phyloP scores from a whole-genome alignment of 1,284 basidiomycete species.

The Rhodotorula sp. region DNA sequence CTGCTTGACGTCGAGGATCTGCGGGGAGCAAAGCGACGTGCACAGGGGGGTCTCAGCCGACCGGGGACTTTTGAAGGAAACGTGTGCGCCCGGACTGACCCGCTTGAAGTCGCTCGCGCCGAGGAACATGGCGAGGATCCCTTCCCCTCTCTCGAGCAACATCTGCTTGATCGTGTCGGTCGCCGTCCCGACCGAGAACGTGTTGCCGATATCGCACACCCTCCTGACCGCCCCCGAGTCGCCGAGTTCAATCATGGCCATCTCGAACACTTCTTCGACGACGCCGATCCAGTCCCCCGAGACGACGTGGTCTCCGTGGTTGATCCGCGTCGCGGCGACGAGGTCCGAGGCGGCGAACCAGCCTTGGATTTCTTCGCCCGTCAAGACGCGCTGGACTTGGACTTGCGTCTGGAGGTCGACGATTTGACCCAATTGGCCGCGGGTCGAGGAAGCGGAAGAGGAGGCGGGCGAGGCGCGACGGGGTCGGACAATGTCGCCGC shows the following conservation, averaged over 20 bases:
- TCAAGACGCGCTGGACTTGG: slow-evolving; percentile 72
- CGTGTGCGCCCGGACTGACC: background rate
- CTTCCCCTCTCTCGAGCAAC: slow-evolving; percentile 27
- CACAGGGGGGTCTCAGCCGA: slow-evolving; percentile 28
- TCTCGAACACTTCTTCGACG: slow-evolving; percentile 69
- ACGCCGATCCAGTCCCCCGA: slow-evolving; percentile 87
- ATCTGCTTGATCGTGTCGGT: slow-evolving; percentile 40
- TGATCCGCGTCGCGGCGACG: slow-evolving; percentile 22
- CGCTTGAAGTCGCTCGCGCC: slow-evolving; percentile 20
- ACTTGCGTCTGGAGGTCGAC: slow-evolving; percentile 63
- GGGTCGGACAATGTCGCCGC: slow-evolving; percentile 75
- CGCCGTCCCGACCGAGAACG: slow-evolving; percentile 26
- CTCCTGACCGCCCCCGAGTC: slow-evolving; percentile 62
- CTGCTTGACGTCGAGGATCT: slow-evolving; percentile 68
- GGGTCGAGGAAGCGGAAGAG: background rate
- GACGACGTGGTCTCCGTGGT: slow-evolving; percentile 74
- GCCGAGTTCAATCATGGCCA: slow-evolving; percentile 62
- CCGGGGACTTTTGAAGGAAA: slow-evolving; percentile 43
- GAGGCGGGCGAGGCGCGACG: background rate
- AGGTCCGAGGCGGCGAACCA: slow-evolving; percentile 56
- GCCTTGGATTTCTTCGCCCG: slow-evolving; percentile 59
- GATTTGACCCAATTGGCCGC: slow-evolving; percentile 69
- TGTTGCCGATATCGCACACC: slow-evolving; percentile 59
- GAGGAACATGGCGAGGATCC: slow-evolving; percentile 33
- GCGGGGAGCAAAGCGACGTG: slow-evolving; percentile 44